Evolutionary conservation across 345 rosid species (phyloP), one percentile per base, ranked within the genome.

Genomic region (Trapa bicornis): DNA sequence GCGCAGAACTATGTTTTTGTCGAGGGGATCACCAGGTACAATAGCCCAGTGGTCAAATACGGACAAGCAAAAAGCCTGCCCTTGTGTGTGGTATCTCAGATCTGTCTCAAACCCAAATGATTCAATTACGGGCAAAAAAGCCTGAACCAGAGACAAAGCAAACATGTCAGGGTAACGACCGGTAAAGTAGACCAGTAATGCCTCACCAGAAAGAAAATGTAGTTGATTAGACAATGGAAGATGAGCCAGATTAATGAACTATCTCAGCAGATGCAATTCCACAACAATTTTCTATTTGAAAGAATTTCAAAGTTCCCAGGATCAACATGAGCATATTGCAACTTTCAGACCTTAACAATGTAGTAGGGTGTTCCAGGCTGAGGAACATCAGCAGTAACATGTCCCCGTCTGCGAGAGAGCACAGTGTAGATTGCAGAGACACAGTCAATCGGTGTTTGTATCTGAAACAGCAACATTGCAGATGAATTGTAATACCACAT

Each of bases 401-500:
- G 97, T 47, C 99, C 99, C 85, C 96, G 96, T 67, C 96, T 89
- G 32, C 96, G 89, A 60, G 97, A 94, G 65, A 91, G 70, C 67
- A 94, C 97, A 0, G 96, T 94, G 75, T 94, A 94, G 74, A 94
- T 89, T 37, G 96, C 97, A 70, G 96, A 83, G 32, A 91, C 96
- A 81, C 99, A 87, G 67, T 94, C 97, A n/a, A 91, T 87, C 43
- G 99, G 99, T 45, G 99, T 91, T 87, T 91, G 96, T 71, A 94
- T 94, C 99, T 91, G 96, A 70, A 67, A 74, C 66, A 22, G 29
- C 29, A 64, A n/a, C 2, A 43, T 58, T 5, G 12, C 37, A 33
- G 38, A 58, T 54, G 29, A 29, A 58, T 37, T 58, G 7, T 58
- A 32, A 15, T 15, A 37, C 37, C 63, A 58, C 15, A 58, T 58